A percentile compares a stretch with the other conserved stretches of the same genome.
Conservation (phyloP, 192 early-diverging fungal species). For the Podochytrium sp. region DNA sequence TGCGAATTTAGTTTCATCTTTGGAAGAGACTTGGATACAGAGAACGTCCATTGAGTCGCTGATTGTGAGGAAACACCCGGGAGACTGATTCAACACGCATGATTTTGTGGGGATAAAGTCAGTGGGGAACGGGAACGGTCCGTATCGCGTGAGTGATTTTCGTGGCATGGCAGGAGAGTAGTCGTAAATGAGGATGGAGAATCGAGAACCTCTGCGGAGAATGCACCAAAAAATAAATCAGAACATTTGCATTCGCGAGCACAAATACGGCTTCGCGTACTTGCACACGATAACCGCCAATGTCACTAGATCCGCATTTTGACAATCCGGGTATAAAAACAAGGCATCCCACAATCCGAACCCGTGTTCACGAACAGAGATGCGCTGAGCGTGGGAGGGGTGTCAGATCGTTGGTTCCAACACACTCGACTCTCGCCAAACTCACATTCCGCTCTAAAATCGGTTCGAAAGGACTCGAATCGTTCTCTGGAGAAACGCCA, state of each 20-base stretch:
- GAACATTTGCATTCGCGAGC: no score
- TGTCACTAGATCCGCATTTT: neutral
- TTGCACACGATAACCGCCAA: conserved; percentile 4
- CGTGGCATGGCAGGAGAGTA: neutral
- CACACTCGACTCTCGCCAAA: neutral
- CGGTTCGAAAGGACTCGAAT: neutral
- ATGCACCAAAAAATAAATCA: neutral
- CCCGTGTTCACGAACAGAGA: conserved; percentile 20
- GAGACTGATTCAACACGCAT: neutral
- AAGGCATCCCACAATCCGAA: conserved; percentile 16
- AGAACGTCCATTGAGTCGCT: neutral
- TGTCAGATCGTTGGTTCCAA: neutral
- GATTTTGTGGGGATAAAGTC: neutral
- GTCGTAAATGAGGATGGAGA: conserved; percentile 10
- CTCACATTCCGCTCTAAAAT: neutral
- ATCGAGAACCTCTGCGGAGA: neutral
- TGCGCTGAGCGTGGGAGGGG: neutral
- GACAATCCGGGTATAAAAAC: conserved; percentile 5
- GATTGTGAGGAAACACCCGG: neutral
- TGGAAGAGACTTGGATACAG: neutral
- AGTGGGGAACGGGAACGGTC: conserved; percentile 11
- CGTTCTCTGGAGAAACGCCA: neutral
- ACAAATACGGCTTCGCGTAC: no score
- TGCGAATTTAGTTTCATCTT: neutral
- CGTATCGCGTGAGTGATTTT: conserved; percentile 1